phyloP scores from a whole-genome alignment of 352 stramenopile genomes.

The Phytophthora palmivora region DNA sequence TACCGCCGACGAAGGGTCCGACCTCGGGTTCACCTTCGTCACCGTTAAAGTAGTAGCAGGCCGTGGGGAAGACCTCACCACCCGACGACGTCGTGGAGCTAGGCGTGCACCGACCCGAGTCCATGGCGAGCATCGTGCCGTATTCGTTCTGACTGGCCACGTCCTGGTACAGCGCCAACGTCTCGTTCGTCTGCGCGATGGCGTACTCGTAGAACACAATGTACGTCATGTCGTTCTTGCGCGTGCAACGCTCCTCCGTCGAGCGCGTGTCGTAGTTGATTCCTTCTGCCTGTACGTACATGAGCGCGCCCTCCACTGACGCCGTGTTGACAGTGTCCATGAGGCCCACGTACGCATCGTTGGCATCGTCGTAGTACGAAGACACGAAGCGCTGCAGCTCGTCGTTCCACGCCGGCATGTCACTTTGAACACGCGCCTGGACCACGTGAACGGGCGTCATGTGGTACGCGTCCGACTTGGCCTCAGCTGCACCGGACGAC shows the following conservation, averaged over 20 bases:
- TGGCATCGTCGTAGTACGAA: slow-evolving; percentile 55
- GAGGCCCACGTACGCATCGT: slow-evolving; percentile 59
- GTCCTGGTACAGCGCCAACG: slow-evolving; percentile 69
- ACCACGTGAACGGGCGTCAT: slow-evolving; percentile 77
- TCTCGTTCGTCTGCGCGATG: slow-evolving; percentile 81
- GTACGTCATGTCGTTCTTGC: slow-evolving; percentile 86
- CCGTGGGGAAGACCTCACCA: slow-evolving; percentile 46
- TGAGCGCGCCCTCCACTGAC: slow-evolving; percentile 81
- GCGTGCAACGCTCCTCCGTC: slow-evolving; percentile 60
- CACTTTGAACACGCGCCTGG: slow-evolving; percentile 78
- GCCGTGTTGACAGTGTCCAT: slow-evolving; percentile 89
- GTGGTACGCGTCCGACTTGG: slow-evolving; percentile 56
- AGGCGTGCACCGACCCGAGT: slow-evolving; percentile 68
- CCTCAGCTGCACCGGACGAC: slow-evolving; percentile 21
- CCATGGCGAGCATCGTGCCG: slow-evolving; percentile 72
- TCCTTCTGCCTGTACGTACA: slow-evolving; percentile 88
- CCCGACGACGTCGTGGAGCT: slow-evolving; percentile 35
- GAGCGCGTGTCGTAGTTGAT: slow-evolving; percentile 83
- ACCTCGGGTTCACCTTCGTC: slow-evolving; percentile 65
- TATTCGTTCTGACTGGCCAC: slow-evolving; percentile 61
- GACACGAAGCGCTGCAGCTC: slow-evolving; percentile 70
- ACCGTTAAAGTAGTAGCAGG: slow-evolving; percentile 83
- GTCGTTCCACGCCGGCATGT: slow-evolving; percentile 64
- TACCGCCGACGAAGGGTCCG: slow-evolving; percentile 71
- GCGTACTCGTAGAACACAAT: slow-evolving; percentile 87